These are phyloP conservation scores for Cercospora sp. DNA, from an alignment of 2,329 filamentous ascomycete genomes.

Conservation along the genomic window DNA sequence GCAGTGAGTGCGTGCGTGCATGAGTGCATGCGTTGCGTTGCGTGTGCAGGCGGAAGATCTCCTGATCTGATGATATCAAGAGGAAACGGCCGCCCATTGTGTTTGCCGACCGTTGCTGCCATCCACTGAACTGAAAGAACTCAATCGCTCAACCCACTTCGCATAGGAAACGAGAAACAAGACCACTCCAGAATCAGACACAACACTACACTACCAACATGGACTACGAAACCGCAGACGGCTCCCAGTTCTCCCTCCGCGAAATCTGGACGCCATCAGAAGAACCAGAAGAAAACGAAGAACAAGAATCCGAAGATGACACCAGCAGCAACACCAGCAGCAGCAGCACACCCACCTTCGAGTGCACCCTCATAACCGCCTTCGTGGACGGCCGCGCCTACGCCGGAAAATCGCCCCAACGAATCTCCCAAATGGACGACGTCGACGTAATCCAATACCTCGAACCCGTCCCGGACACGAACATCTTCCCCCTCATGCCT, in stretches of 20 bases:
- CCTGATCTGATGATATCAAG: neutral
- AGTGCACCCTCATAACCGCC: slow-evolving; percentile 31
- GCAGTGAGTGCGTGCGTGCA: neutral
- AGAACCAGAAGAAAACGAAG: neutral
- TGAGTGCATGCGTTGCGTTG: neutral
- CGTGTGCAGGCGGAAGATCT: neutral
- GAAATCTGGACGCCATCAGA: slow-evolving; percentile 22
- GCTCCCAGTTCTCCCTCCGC: slow-evolving; percentile 34
- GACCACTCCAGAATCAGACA: neutral
- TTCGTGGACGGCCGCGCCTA: slow-evolving; percentile 35
- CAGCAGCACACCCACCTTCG: slow-evolving; percentile 18
- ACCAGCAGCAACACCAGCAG: neutral
- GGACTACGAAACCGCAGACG: slow-evolving; percentile 35
- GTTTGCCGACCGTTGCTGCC: neutral
- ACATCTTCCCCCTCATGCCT: slow-evolving; percentile 32
- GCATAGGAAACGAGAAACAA: neutral
- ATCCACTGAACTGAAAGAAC: neutral
- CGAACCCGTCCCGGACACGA: slow-evolving; percentile 30
- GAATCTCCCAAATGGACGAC: slow-evolving; percentile 30
- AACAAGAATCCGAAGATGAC: neutral
- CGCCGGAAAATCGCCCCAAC: slow-evolving; percentile 25
- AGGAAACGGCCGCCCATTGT: neutral
- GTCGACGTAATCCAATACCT: slow-evolving; percentile 30
- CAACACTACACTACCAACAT: slow-evolving; percentile 21
- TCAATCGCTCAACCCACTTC: neutral